Evolutionary conservation across 805 yeast species (phyloP), one percentile per base, ranked within the genome.

Genomic region (Pichia eremophila): DNA sequence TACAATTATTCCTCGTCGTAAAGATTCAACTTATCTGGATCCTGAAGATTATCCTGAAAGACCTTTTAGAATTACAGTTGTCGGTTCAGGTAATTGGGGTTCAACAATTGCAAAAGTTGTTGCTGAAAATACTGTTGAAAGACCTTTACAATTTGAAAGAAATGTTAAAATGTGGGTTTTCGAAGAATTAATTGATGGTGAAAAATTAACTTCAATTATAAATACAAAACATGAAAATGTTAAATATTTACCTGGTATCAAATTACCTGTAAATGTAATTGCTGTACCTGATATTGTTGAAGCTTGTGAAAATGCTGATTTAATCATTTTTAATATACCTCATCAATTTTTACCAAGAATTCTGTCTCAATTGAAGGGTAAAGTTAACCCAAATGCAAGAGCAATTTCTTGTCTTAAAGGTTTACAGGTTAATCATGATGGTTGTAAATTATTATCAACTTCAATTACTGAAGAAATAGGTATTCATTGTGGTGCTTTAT

Each of bases 31-130:
- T 2, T 46, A 39, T 4, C 49, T 56, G 12, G 31, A 36, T 12
- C 56, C 59, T 8, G 53, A 50, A 44, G 58, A 54, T 40, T 50
- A 53, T 15, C 63, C 65, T n/a, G 59, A 49, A 27, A 56, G 42
- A 27, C 69, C 68, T 22, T 80, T 71, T 68, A 77, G 72, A 59
- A 74, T 83, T 40, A 73, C 89, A 39, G 87, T 89, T 47, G 81
- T 93, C 54, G 99, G 99, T 39, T 89, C 97, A 31, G 99, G 98
- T 64, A 91, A 91, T 70, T 91, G 99, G 87, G 99, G 99, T 54
- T 88, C 96, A 37, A 91, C 98, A 18, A 89, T 93, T 47, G 97
- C 98, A 53, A 91, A 93, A 66, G 88, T 91, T 41, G 82, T 89
- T 28, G 89, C 97, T 37, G 98, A 93, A 68, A 90, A 89, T 66